Base-by-base conservation (phyloP, 2,329 filamentous ascomycete genomes). In the Claviceps cyperi region DNA sequence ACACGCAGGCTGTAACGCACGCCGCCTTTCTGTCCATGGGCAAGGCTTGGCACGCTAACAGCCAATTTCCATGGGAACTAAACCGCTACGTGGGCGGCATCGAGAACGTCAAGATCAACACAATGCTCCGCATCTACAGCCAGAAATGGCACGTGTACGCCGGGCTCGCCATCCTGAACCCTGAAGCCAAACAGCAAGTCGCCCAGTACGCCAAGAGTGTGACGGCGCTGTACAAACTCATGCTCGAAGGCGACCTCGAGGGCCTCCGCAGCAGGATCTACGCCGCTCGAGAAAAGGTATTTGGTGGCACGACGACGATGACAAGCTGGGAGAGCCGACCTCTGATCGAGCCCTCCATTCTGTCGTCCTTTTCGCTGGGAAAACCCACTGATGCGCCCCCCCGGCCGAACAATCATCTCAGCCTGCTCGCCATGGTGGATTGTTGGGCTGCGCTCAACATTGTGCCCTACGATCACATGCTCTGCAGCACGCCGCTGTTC, bases 111-210 rank as follows among this genome's bases (percentile, higher is more conserved):
- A 98, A 98, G 71, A 95, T 97, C 72, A 98, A 98, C 70, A 82
- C 97, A 58, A 97, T 89, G 58, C 73, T 98, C 57, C 89, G 92
- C 59, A 97, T 98, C 69, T 98, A 97, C 71, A 83, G 84, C 53
- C 94, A 96, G 67, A 98, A 97, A 68, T 98, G 94, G 94, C 94
- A 98, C 71, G 92, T 98, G 51, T 98, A 98, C 66, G 92, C 92
- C 19, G 92, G 92, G 0, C 82, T 98, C 8, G 92, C 94, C 11
- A 98, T 98, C 62, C 77, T 98, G 52, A 98, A 98, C 65, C 92
- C 92, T 0, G 84, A 89, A 52, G 92, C 92, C 3, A 86, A 85
- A 65, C 77, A 84, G 65, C 92, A 98, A 69, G 97, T 98, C 60
- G 79, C 84, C 50, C 90, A 97, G 71, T 98, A 97, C 65, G 91